Base-by-base conservation (phyloP, 164 flowering plant genomes). In the Saururus chinensis region DNA sequence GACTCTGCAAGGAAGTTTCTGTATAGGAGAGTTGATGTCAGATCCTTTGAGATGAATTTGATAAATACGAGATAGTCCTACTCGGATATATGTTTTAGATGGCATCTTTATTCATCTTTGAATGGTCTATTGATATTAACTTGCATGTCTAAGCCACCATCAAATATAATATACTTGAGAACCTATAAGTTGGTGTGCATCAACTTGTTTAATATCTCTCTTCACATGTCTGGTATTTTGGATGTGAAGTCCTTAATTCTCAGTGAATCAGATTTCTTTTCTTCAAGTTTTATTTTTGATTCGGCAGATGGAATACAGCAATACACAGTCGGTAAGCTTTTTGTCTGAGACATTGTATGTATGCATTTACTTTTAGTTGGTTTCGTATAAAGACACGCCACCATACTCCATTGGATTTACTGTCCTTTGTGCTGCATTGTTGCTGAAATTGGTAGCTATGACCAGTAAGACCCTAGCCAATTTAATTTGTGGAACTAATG, bases 231-330 rank as follows among this genome's bases (percentile, higher is more conserved):
- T 12, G 4, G 49, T 45, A 45, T 45, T 45, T 45, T 45, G 14
- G 11, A 45, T 45, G 49, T 13, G 26, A 7, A 20, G 68, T 51
- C 42, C 42, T 59, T 59, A 12, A 55, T 25, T 20, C 22, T 25
- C 26, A 23, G 41, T n/a, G 42, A 42, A 40, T 67, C 73, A 90
- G 98, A 72, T 90, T 23, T 93, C 99, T 58, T 88, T 93, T 74
- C 88, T 93, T 73, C 95, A 93, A 80, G 97, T 93, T 79, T 87
- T 93, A 59, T 74, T 93, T 25, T 70, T 90, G 61, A 93, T 90
- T 72, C 85, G 97, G 13, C 99, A 93, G 77, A 93, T 93, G 99
- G 99, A 93, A 65, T 95, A 90, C 68, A 81, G 97, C 81, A 90
- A 81, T 74, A 90, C 99, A 23, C 97, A 93, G 62, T 90, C 97